Evolutionary conservation across 345 rosid species (phyloP).

Genomic region (Mangifera indica): DNA sequence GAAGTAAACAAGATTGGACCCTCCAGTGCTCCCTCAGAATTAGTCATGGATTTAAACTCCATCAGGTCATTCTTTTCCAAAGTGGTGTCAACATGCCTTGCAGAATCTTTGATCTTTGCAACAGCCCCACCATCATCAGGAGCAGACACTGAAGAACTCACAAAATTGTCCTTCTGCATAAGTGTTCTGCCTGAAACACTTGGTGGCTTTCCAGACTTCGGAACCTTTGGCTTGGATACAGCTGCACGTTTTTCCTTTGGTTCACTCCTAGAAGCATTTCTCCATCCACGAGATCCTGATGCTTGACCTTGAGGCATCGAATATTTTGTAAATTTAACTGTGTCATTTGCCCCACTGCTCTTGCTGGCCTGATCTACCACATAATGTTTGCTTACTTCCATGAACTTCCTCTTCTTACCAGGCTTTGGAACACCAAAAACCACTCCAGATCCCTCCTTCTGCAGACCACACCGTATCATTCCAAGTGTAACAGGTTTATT

Average conservation of each 20-base stretch:
- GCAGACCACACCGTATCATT: constrained; percentile 68
- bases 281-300: constrained; percentile 62
- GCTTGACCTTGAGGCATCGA: constrained; percentile 67
- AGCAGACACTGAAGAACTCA: constrained; percentile 35
- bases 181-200: constrained; percentile 44
- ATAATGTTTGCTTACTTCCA: constrained; percentile 98
- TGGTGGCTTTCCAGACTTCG: constrained; percentile 55
- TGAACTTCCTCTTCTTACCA: constrained; percentile 94
- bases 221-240: constrained; percentile 54
- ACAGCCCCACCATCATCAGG: constrained; percentile 31
- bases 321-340: constrained; percentile 59
- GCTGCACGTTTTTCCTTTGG: constrained; percentile 56
- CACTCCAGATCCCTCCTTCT: constrained; percentile 79
- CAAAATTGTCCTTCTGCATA: constrained; percentile 43
- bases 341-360: constrained; percentile 51
- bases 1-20: constrained; percentile 55
- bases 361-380: constrained; percentile 50
- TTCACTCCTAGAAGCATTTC: constrained; percentile 46
- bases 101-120: constrained; percentile 43
- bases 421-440: constrained; percentile 94
- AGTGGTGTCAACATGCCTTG: constrained; percentile 37
- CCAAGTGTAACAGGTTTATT: constrained; percentile 51
- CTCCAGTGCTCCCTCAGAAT: constrained; percentile 43
- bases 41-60: constrained; percentile 41
- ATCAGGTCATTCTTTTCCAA: constrained; percentile 36